A percentile compares a stretch with the other conserved stretches of the same genome.
These are phyloP conservation scores for Tetrahymena thermophila DNA, from an alignment of 73 alveolate genomes.

Conservation along the genomic window DNA sequence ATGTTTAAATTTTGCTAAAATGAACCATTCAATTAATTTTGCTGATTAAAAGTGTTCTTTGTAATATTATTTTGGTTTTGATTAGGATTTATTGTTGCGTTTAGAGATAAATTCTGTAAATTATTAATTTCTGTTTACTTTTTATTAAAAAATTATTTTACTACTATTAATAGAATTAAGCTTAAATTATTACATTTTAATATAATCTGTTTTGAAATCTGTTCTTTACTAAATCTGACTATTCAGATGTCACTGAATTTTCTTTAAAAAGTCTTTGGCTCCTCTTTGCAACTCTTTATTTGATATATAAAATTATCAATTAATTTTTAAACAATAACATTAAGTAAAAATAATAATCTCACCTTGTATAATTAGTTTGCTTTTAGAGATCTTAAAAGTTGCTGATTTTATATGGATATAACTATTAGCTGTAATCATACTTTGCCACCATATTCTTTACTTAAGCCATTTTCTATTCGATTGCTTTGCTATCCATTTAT, in stretches of 20 bases:
- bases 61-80: background rate
- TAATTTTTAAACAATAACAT: background rate
- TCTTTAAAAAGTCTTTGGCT: background rate
- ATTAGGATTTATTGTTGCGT: background rate
- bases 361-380: constrained; percentile 26
- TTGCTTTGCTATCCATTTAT: background rate
- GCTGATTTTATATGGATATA: background rate
- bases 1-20: background rate
- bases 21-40: background rate
- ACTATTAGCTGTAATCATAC: background rate
- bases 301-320: background rate
- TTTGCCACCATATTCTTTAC: background rate
- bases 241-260: background rate
- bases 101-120: background rate
- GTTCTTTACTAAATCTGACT: constrained; percentile 6
- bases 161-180: background rate
- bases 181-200: background rate
- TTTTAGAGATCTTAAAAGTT: constrained; percentile 13
- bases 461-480: constrained; percentile 4
- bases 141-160: background rate
- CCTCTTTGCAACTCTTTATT: background rate
- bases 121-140: background rate
- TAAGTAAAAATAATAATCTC: background rate
- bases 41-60: background rate
- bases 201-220: background rate